These are phyloP conservation scores for Sporothrix inflata DNA, from an alignment of 2,329 filamentous ascomycete species.

Conservation along the genomic window DNA sequence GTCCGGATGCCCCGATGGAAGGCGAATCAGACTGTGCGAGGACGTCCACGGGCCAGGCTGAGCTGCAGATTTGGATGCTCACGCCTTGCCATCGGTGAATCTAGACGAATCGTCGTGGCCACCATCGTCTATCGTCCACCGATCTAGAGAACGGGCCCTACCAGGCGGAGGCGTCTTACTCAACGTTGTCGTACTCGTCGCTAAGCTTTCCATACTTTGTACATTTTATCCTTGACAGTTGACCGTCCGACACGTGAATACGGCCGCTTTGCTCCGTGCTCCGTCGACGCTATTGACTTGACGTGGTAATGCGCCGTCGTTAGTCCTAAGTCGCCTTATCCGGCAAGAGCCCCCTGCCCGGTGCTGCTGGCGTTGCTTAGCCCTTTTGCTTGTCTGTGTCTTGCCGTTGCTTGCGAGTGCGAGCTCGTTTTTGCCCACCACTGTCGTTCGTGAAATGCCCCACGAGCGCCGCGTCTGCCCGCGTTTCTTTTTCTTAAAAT, in stretches of 20 bases:
- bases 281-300: neutral
- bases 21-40: neutral
- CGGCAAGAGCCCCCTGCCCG: neutral
- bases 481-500: neutral
- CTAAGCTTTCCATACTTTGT: neutral
- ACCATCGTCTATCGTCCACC: neutral
- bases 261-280: neutral
- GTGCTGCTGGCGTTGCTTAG: neutral
- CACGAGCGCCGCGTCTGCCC: neutral
- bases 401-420: no score
- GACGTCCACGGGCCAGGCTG: slow-evolving; percentile 2
- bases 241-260: neutral
- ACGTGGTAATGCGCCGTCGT: neutral
- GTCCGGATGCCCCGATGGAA: neutral
- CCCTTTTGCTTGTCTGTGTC: neutral
- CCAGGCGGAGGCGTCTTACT: neutral
- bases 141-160: neutral
- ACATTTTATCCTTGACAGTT: neutral
- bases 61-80: neutral
- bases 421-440: neutral
- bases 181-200: neutral
- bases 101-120: slow-evolving; percentile 12
- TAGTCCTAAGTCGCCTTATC: neutral
- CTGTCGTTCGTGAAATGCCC: slow-evolving; percentile 10
- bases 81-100: neutral